A percentile compares a stretch with the other conserved stretches of the same genome.
phyloP scores from a whole-genome alignment of 108 stramenopile genomes.

The Pseudonitzschia multiseries region DNA sequence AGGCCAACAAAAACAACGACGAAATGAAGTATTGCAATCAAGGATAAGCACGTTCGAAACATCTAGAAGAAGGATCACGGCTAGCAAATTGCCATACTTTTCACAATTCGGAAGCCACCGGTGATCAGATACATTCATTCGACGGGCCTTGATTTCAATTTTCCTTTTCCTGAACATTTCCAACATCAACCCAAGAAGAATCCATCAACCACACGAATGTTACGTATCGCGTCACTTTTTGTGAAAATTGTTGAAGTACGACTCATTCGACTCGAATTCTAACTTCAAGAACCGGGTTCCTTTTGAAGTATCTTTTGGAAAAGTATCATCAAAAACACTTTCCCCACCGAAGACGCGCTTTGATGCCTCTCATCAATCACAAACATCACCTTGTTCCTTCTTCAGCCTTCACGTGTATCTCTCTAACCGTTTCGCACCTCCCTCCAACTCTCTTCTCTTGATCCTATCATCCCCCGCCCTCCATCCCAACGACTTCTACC shows the following conservation, averaged over 20 bases:
- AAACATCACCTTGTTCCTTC: background rate
- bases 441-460: background rate
- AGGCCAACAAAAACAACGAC: too few species aligned
- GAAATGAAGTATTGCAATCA: too few species aligned
- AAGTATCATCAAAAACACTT: background rate
- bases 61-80: too few species aligned
- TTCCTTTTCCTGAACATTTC: background rate
- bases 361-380: background rate
- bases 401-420: background rate
- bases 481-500: background rate
- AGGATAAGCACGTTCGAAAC: too few species aligned
- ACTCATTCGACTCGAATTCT: slow-evolving; percentile 22
- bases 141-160: background rate
- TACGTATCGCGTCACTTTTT: background rate
- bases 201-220: background rate
- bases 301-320: slow-evolving; percentile 16
- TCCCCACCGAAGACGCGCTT: background rate
- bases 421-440: background rate
- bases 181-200: background rate
- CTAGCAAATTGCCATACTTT: too few species aligned
- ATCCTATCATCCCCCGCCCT: background rate
- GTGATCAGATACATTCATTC: too few species aligned
- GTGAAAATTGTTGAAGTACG: background rate
- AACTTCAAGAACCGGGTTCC: slow-evolving; percentile 44
- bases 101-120: too few species aligned